Base-by-base conservation (phyloP, 345 rosid species). In the Pugionium cornutum region DNA sequence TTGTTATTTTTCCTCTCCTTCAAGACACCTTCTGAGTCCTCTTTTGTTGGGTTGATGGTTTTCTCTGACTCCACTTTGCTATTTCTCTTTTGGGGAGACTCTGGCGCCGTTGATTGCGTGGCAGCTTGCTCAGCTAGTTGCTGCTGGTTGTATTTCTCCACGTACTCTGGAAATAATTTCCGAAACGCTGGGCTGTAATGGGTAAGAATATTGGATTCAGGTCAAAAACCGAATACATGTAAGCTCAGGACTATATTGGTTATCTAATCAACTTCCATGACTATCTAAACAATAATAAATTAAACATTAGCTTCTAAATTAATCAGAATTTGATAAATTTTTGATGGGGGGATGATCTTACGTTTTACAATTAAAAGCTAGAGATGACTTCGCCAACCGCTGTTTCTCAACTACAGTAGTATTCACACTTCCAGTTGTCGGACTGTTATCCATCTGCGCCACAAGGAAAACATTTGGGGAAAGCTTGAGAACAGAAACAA, bases 281-380 rank as follows among this genome's bases (percentile, higher is more conserved):
- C 52, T 48, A 55, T 7, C 26, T 52, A 45, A 35, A 18, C 4
- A 44, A 11, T 60, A n/a, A 59, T 7, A 28, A 40, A 42, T 18
- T 41, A 58, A 42, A 1, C 7, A 18, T 18, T 55, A 30, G 47
- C 30, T 48, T 27, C 49, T 7, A 67, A 27, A 60, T 50, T 6
- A 30, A 1, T 26, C 37, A 40, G 7, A 61, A 34, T 53, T 37
- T 1, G 8, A 35, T 1, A 52, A 29, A 44, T 2, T 32, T 18
- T 30, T 39, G 26, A 53, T 1, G 39, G 53, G 25, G 42, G 44
- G 55, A 56, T 66, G 41, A 53, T 75, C 99, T 71, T 89, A 95
- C 99, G 85, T 91, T 81, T 95, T 87, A 76, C 86, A 89, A 79
- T 95, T 95, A 80, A 86, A 89, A 57, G 96, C 92, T 47, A 91